Conservation (phyloP, 2,329 filamentous ascomycete species). For the Furcasterigmium furcatum region DNA sequence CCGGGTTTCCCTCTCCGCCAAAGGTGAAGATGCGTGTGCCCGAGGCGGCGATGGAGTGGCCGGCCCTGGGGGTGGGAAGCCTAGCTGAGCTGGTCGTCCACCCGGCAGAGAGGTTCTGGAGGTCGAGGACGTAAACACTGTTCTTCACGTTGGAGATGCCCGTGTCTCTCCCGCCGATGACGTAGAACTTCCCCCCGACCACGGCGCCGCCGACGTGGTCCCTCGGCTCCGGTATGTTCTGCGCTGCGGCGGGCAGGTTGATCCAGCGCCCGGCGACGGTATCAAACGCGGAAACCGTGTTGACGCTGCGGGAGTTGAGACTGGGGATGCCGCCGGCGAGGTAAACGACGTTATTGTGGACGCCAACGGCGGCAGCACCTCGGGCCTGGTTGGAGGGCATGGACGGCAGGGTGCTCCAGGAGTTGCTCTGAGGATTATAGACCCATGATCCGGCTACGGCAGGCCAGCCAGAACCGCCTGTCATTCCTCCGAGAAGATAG, state of each 20-base stretch:
- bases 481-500: too few relatives aligned
- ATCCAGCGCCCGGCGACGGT: slow-evolving; percentile 20
- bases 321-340: too few relatives aligned
- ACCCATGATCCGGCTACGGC: too few relatives aligned
- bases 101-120: slow-evolving; percentile 17
- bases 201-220: slow-evolving; percentile 5
- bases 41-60: neutral
- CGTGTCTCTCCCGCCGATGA: slow-evolving; percentile 1
- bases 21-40: neutral
- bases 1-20: slow-evolving; percentile 21
- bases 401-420: too few relatives aligned
- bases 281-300: slow-evolving; percentile 25
- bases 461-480: too few relatives aligned
- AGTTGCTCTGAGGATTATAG: too few relatives aligned
- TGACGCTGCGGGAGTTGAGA: too few relatives aligned
- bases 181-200: slow-evolving; percentile 2
- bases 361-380: too few relatives aligned
- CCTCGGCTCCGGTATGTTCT: slow-evolving; percentile 1
- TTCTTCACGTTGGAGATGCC: neutral
- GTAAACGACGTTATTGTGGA: too few relatives aligned
- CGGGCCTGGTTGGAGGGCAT: too few relatives aligned
- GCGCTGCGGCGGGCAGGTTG: too few relatives aligned
- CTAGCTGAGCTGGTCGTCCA: neutral
- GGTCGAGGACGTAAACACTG: slow-evolving; percentile 12
- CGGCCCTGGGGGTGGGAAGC: neutral